A percentile compares a stretch with the other conserved stretches of the same genome.
Conservation (phyloP, 2,329 filamentous ascomycete species). For the Cladosporium cucumerinum region DNA sequence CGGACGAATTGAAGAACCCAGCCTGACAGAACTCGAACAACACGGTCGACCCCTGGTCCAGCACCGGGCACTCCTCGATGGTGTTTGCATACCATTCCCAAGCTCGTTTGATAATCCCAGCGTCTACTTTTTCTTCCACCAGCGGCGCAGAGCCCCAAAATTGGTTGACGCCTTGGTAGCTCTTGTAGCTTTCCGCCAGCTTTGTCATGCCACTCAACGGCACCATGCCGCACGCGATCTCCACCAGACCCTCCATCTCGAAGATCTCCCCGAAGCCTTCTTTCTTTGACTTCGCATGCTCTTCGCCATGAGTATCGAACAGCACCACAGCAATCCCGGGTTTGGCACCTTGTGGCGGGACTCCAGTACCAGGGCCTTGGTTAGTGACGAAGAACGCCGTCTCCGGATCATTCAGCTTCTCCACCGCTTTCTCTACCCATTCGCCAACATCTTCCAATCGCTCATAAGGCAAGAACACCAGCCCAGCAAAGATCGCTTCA, state of each 20-base stretch:
- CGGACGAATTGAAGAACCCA: conserved; percentile 24
- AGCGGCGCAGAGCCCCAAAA: conserved; percentile 29
- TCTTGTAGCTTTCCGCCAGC: conserved; percentile 22
- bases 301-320: conserved; percentile 33
- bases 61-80: conserved; percentile 19
- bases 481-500: conserved; percentile 26
- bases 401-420: conserved; percentile 27
- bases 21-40: conserved; percentile 32
- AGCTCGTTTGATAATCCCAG: conserved; percentile 25
- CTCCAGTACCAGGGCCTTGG: conserved; percentile 25
- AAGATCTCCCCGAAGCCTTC: conserved; percentile 32
- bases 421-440: conserved; percentile 27
- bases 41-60: conserved; percentile 26
- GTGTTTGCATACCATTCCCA: conserved; percentile 32
- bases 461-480: conserved; percentile 25
- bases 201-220: conserved; percentile 27
- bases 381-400: conserved; percentile 32
- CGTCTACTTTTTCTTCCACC: conserved; percentile 25
- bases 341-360: conserved; percentile 22
- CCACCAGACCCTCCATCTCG: conserved; percentile 27
- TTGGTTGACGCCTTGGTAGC: conserved; percentile 25
- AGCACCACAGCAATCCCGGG: conserved; percentile 29
- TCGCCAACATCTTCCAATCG: conserved; percentile 23
- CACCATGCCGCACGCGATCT: conserved; percentile 25
- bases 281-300: conserved; percentile 28